These are phyloP conservation scores for Galeopsis tetrahit DNA, from an alignment of 257 asterid genomes.

Conservation along the genomic window DNA sequence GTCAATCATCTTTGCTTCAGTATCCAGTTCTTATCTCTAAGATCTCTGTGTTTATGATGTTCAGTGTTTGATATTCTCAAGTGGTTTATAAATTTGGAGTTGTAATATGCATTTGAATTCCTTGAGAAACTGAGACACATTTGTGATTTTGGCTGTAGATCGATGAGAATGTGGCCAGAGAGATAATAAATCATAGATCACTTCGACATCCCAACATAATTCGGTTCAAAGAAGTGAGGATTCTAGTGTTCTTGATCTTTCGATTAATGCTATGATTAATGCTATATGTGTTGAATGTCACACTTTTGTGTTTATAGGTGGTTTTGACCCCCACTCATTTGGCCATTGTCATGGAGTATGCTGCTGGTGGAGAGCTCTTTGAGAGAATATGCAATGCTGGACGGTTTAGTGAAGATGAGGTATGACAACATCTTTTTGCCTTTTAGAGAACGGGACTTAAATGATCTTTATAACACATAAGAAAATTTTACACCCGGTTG, in stretches of 20 bases:
- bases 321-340: conserved; percentile 88
- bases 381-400: conserved; percentile 88
- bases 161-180: conserved; percentile 88
- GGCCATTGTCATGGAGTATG: conserved; percentile 95
- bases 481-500: neutral
- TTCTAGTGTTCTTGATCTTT: conserved; percentile 9
- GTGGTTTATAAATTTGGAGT: neutral
- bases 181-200: conserved; percentile 88
- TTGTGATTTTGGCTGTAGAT: conserved; percentile 56
- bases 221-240: conserved; percentile 76
- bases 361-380: conserved; percentile 93
- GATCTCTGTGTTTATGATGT: neutral
- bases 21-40: too few species aligned
- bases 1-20: too few species aligned
- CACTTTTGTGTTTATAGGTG: conserved; percentile 48
- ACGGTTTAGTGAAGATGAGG: conserved; percentile 94
- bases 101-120: neutral
- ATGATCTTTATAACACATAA: too few species aligned
- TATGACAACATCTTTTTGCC: conserved; percentile 31
- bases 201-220: conserved; percentile 88
- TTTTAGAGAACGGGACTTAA: neutral
- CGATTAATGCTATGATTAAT: neutral
- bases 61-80: neutral
- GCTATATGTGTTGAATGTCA: neutral
- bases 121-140: neutral